A percentile compares a stretch with the other conserved stretches of the same genome.
Conservation (phyloP, 1,139 yeast species). For the Suhomyces chickasaworum region DNA sequence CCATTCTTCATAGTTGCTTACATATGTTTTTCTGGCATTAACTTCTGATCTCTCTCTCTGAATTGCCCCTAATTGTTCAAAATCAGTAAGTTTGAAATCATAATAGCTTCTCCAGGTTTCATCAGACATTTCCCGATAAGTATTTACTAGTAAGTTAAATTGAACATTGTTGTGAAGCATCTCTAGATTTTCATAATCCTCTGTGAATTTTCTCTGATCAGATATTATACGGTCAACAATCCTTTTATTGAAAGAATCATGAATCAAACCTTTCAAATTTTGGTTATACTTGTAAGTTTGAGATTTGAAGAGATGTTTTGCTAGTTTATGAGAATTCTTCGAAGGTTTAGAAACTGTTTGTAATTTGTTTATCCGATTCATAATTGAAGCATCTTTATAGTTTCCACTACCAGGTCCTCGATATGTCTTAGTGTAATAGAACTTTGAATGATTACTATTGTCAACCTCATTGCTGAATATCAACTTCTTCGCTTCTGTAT, state of each 20-base stretch:
- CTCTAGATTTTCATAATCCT: conserved; percentile 44
- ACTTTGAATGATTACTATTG: conserved; percentile 36
- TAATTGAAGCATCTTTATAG: conserved; percentile 48
- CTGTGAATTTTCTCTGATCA: conserved; percentile 35
- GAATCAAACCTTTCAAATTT: conserved; percentile 41
- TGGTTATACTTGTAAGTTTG: conserved; percentile 22
- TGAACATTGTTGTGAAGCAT: conserved; percentile 48
- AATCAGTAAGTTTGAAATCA: conserved; percentile 42
- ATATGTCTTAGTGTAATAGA: conserved; percentile 43
- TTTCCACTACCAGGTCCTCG: conserved; percentile 53
- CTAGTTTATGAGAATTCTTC: conserved; percentile 20
- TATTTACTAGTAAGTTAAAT: conserved; percentile 43
- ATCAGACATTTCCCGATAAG: conserved; percentile 43
- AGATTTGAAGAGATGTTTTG: conserved; percentile 11
- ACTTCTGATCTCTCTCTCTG: conserved; percentile 20
- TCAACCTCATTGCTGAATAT: conserved; percentile 41
- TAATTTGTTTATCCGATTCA: conserved; percentile 42
- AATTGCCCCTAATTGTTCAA: conserved; percentile 37
- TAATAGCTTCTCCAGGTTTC: conserved; percentile 47
- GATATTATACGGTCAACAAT: conserved; percentile 35
- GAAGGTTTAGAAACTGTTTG: conserved; percentile 22
- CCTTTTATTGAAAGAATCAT: conserved; percentile 36
- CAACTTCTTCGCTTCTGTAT: conserved; percentile 39
- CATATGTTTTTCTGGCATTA: conserved; percentile 15
- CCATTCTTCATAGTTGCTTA: conserved; percentile 24